Evolutionary conservation across 208 protist genomes (phyloP).

Genomic region (Trypanosoma vivax): DNA sequence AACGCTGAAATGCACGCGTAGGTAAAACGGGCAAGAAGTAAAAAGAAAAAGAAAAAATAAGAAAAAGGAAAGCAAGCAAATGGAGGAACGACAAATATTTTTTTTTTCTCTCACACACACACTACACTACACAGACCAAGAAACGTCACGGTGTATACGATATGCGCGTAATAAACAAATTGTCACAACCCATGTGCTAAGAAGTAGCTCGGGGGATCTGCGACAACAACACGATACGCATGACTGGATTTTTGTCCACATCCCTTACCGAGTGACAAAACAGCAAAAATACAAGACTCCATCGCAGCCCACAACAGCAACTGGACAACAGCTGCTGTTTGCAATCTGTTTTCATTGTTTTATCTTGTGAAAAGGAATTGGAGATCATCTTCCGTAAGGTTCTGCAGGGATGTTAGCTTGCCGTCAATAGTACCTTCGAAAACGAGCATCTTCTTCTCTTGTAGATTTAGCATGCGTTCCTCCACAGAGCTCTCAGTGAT

Average conservation of each 20-base stretch:
- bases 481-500: conserved; percentile 89
- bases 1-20: too few species aligned
- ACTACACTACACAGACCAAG: conserved; percentile 1
- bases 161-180: too few species aligned
- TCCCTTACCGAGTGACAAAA: too few species aligned
- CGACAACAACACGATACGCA: too few species aligned
- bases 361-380: conserved; percentile 87
- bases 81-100: neutral
- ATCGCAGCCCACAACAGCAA: too few species aligned
- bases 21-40: conserved; percentile 1
- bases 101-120: conserved; percentile 3
- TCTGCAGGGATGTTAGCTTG: conserved; percentile 72
- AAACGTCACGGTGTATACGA: conserved; percentile 4
- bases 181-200: too few species aligned
- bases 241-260: too few species aligned
- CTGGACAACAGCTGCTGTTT: neutral
- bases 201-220: too few species aligned
- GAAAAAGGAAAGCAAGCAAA: conserved; percentile 11
- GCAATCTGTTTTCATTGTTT: neutral
- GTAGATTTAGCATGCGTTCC: conserved; percentile 90
- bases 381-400: conserved; percentile 80
- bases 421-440: conserved; percentile 91
- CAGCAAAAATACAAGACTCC: too few species aligned
- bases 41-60: conserved; percentile 1
- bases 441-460: conserved; percentile 93